phyloP scores from a whole-genome alignment of 2,329 filamentous ascomycete species.

The Didymella exigua region DNA sequence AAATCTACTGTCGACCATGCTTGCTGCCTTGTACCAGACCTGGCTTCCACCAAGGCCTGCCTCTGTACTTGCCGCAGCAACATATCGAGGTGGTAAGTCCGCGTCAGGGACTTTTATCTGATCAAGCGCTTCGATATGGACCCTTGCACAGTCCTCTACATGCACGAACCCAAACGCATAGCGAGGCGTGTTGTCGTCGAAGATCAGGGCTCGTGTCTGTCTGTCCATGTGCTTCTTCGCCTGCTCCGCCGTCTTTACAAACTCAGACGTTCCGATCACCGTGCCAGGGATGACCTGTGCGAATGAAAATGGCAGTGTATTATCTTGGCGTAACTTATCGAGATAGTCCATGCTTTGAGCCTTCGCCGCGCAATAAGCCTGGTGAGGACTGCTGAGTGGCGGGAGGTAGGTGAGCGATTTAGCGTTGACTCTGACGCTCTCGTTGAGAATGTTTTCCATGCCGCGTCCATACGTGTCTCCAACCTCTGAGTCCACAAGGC shows the following conservation, averaged over 20 bases:
- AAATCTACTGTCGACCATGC: conserved; percentile 30
- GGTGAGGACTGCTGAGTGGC: conserved; percentile 37
- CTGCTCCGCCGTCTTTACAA: conserved; percentile 25
- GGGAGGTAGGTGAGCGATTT: conserved; percentile 31
- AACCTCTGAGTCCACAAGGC: conserved; percentile 39
- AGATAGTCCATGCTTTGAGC: conserved; percentile 43
- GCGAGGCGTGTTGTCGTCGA: conserved; percentile 36
- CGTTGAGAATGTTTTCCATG: conserved; percentile 33
- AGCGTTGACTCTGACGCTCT: conserved; percentile 31
- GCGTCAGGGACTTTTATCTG: conserved; percentile 20
- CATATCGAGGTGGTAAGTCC: conserved; percentile 34
- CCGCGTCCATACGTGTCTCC: conserved; percentile 38
- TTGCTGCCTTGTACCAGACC: conserved; percentile 33
- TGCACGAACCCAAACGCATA: conserved; percentile 47
- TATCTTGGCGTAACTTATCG: conserved; percentile 18
- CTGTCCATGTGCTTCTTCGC: conserved; percentile 37
- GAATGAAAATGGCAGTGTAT: conserved; percentile 33
- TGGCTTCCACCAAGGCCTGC: conserved; percentile 22
- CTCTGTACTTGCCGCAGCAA: conserved; percentile 35
- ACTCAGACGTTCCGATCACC: conserved; percentile 42
- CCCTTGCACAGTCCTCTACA: conserved; percentile 38
- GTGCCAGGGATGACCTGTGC: conserved; percentile 44
- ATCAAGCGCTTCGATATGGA: conserved; percentile 41
- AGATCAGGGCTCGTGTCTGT: conserved; percentile 40
- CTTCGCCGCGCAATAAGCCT: conserved; percentile 44